Evolutionary conservation across 2,329 filamentous ascomycete genomes (phyloP).

Genomic region (Cordyceps farinosa): DNA sequence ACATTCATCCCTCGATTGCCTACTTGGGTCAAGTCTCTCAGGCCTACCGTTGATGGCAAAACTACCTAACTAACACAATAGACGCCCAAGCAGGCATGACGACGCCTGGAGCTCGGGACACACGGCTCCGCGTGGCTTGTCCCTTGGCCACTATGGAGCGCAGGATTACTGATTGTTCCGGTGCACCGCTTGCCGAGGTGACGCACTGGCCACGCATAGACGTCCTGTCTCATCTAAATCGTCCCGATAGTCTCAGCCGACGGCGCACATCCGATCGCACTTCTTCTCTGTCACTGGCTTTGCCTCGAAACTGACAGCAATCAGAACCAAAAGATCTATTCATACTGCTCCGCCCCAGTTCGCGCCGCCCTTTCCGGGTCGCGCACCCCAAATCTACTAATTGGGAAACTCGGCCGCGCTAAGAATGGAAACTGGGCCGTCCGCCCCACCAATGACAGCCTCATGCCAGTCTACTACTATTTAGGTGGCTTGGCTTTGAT

Average conservation of each 20-base stretch:
- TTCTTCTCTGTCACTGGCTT: not conserved
- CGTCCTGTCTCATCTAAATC: not conserved
- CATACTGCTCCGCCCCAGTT: not conserved
- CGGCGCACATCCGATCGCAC: not conserved
- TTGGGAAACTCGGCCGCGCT: not conserved
- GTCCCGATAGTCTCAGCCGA: not conserved
- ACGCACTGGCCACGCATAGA: not conserved
- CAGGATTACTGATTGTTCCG: not conserved
- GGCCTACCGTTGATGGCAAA: not conserved
- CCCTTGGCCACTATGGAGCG: not conserved
- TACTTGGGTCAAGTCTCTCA: not conserved
- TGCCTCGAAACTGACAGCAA: not conserved
- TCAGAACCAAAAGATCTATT: too few species aligned
- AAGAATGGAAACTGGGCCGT: not conserved
- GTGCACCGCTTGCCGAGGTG: not conserved
- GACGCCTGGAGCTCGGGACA: not conserved
- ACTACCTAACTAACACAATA: not conserved
- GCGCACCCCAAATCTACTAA: not conserved
- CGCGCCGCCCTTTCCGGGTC: not conserved
- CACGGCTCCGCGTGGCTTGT: conserved; percentile 10
- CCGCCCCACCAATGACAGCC: conserved; percentile 10
- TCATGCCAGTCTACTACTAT: not conserved
- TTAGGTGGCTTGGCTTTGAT: not conserved
- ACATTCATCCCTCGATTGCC: not conserved
- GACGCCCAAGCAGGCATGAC: not conserved